A percentile compares a stretch with the other conserved stretches of the same genome.
Conservation (phyloP, 768 basidiomycete species). For the Suillus variegatus region DNA sequence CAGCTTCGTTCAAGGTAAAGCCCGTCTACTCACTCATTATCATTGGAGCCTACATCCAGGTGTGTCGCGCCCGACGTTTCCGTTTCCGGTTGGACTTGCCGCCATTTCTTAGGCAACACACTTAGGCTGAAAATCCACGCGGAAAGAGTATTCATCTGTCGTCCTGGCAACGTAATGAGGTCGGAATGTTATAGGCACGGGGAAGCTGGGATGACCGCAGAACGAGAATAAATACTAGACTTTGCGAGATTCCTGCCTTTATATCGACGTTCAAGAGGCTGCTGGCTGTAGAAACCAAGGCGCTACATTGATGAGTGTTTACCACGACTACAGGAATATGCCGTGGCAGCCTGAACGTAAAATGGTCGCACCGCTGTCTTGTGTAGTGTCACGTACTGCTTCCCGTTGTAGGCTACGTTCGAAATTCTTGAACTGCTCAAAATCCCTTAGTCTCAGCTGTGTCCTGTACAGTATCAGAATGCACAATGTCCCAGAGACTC, state of each 20-base stretch:
- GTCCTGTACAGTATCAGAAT: no score
- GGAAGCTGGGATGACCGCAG: neutral
- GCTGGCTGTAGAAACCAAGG: neutral
- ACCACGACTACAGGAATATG: no score
- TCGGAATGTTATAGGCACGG: slow-evolving; percentile 29
- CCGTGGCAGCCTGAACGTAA: no score
- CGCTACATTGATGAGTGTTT: no score
- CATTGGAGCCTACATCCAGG: neutral
- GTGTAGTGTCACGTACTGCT: slow-evolving; percentile 51
- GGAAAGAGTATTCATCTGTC: neutral
- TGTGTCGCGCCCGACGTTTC: neutral
- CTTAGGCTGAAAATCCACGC: no score
- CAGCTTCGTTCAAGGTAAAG: neutral
- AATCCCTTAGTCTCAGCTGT: no score
- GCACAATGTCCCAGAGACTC: no score
- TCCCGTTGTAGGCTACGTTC: slow-evolving; percentile 51
- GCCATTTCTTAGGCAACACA: neutral
- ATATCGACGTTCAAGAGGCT: neutral
- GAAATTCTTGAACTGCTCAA: no score
- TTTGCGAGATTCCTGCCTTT: neutral
- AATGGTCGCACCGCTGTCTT: slow-evolving; percentile 1
- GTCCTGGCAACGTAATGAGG: neutral
- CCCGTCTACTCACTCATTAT: neutral
- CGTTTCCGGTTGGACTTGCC: neutral
- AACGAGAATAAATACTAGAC: neutral